These are phyloP conservation scores for Caloboletus inedulis DNA, from an alignment of 1,284 basidiomycete genomes.

Conservation along the genomic window DNA sequence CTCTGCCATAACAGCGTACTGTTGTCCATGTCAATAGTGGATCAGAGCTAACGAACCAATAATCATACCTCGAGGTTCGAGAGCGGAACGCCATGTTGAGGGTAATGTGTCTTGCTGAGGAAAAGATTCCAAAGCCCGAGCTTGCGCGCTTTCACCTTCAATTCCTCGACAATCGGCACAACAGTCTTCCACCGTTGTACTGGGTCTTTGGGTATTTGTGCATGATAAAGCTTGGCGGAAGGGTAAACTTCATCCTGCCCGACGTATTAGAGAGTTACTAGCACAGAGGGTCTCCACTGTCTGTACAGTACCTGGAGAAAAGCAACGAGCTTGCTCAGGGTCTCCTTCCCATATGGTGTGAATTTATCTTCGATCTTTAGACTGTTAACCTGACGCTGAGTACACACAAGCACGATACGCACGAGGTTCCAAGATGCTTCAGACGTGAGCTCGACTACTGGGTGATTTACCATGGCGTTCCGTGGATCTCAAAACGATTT, in stretches of 20 bases:
- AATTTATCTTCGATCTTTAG: slow-evolving; percentile 86
- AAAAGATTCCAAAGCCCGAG: slow-evolving; percentile 97
- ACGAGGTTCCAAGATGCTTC: slow-evolving; percentile 82
- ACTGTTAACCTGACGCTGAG: slow-evolving; percentile 4
- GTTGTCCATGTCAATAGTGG: slow-evolving; percentile 4
- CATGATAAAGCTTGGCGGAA: slow-evolving; percentile 73
- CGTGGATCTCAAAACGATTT: neutral
- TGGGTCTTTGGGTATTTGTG: slow-evolving; percentile 80
- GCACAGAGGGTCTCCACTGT: slow-evolving; percentile 22
- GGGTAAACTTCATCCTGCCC: slow-evolving; percentile 86
- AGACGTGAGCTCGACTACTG: slow-evolving; percentile 71
- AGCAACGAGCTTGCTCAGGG: slow-evolving; percentile 75
- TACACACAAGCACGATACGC: slow-evolving; percentile 18
- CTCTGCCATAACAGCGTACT: slow-evolving; percentile 98
- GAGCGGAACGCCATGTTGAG: slow-evolving; percentile 82
- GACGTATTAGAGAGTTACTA: slow-evolving; percentile 6
- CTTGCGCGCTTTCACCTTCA: slow-evolving; percentile 86
- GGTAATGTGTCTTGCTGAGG: slow-evolving; percentile 91
- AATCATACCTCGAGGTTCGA: slow-evolving; percentile 83
- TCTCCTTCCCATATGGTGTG: slow-evolving; percentile 84
- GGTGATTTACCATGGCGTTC: slow-evolving; percentile 44
- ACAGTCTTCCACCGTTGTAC: slow-evolving; percentile 81
- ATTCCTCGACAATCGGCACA: slow-evolving; percentile 77
- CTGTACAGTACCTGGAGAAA: slow-evolving; percentile 82
- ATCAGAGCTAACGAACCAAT: neutral